Conservation (phyloP, 2,329 filamentous ascomycete species). For the Penicillium sp. region DNA sequence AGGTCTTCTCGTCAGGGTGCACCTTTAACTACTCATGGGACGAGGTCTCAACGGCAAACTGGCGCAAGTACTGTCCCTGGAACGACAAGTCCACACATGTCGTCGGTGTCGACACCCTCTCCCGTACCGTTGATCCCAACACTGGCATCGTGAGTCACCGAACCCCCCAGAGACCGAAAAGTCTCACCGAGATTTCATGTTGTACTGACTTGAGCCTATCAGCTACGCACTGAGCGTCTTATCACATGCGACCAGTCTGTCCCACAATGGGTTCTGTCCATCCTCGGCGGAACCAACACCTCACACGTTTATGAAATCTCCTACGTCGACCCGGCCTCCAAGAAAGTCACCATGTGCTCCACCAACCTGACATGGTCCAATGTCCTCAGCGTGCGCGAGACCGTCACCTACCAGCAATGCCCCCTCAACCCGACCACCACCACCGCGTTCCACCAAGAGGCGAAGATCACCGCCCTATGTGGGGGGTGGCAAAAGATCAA, state of each 20-base stretch:
- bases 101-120: conserved; percentile 89
- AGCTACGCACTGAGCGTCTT: conserved; percentile 72
- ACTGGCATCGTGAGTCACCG: conserved; percentile 65
- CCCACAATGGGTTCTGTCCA: conserved; percentile 63
- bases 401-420: conserved; percentile 78
- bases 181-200: neutral
- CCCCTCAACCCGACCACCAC: conserved; percentile 50
- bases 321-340: conserved; percentile 80
- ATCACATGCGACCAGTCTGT: conserved; percentile 54
- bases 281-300: conserved; percentile 78
- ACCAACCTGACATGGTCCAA: conserved; percentile 94
- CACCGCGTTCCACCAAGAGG: conserved; percentile 86
- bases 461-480: conserved; percentile 89
- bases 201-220: conserved; percentile 15
- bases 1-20: conserved; percentile 87
- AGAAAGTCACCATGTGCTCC: conserved; percentile 94
- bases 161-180: neutral
- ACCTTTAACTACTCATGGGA: conserved; percentile 99
- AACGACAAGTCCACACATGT: conserved; percentile 99
- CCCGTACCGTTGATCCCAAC: conserved; percentile 64
- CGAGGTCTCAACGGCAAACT: conserved; percentile 95
- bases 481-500: conserved; percentile 97
- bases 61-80: conserved; percentile 98
- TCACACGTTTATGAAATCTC: conserved; percentile 93
- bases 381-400: conserved; percentile 88